Evolutionary conservation across 495 filamentous ascomycete species (phyloP).

Genomic region (Penicillium canescens): DNA sequence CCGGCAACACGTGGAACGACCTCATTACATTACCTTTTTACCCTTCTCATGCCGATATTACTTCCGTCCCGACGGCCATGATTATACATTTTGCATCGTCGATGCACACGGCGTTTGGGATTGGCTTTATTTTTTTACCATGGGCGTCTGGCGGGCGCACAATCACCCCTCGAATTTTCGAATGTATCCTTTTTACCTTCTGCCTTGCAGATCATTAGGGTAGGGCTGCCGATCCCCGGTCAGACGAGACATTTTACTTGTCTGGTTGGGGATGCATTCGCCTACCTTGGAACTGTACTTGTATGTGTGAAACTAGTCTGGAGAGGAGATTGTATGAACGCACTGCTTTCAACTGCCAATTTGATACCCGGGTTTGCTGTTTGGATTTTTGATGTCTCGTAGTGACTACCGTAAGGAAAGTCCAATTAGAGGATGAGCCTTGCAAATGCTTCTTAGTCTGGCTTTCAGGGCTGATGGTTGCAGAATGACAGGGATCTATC

Average conservation of each 20-base stretch:
- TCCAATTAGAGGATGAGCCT: too few species aligned
- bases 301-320: conserved; percentile 11
- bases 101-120: conserved; percentile 18
- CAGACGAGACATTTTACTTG: background rate
- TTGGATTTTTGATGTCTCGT: background rate
- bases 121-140: conserved; percentile 6
- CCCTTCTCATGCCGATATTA: conserved; percentile 17
- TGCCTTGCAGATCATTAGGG: conserved; percentile 13
- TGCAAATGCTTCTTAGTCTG: too few species aligned
- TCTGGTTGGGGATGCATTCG: background rate
- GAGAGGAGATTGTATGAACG: background rate
- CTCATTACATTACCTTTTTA: conserved; percentile 5
- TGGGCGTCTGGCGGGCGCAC: conserved; percentile 14
- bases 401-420: too few species aligned
- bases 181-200: conserved; percentile 4
- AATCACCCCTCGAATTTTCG: background rate
- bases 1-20: conserved; percentile 18
- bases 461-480: too few species aligned
- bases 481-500: too few species aligned
- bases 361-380: conserved; percentile 23
- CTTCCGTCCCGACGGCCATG: conserved; percentile 6
- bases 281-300: conserved; percentile 14
- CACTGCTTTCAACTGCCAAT: conserved; percentile 13
- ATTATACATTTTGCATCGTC: conserved; percentile 14
- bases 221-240: background rate